Percentiles rank a stretch among this genome's conserved stretches.
phyloP scores from a whole-genome alignment of 1,139 yeast genomes.

The Sporopachydermia cereana region DNA sequence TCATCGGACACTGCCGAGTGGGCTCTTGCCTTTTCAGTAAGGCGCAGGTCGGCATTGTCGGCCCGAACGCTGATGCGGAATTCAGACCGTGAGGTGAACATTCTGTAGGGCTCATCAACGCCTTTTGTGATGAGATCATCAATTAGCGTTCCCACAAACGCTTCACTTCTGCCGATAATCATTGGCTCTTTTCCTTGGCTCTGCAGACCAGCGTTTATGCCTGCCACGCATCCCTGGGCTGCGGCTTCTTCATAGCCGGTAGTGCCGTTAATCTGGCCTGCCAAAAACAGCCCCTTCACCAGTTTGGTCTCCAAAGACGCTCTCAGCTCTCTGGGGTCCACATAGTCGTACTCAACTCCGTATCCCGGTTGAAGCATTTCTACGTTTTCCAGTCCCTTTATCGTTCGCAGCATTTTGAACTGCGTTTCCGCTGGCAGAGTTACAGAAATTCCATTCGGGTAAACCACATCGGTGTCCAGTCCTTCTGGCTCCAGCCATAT shows the following conservation, averaged over 20 bases:
- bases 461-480: slow-evolving; percentile 66
- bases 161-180: slow-evolving; percentile 61
- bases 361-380: slow-evolving; percentile 89
- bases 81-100: slow-evolving; percentile 96
- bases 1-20: slow-evolving; percentile 56
- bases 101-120: slow-evolving; percentile 92
- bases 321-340: slow-evolving; percentile 81
- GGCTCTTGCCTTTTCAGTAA: slow-evolving; percentile 57
- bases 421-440: slow-evolving; percentile 96
- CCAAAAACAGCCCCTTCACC: slow-evolving; percentile 69
- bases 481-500: slow-evolving; percentile 99
- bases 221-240: slow-evolving; percentile 91
- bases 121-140: slow-evolving; percentile 95
- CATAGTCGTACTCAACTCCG: slow-evolving; percentile 95
- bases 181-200: slow-evolving; percentile 34
- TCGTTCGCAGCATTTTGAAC: slow-evolving; percentile 54
- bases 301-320: slow-evolving; percentile 73
- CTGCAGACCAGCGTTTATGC: slow-evolving; percentile 53
- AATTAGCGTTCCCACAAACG: slow-evolving; percentile 82
- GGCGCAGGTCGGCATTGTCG: slow-evolving; percentile 83
- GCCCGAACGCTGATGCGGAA: slow-evolving; percentile 82
- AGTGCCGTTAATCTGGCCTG: slow-evolving; percentile 98
- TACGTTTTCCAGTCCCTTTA: slow-evolving; percentile 85
- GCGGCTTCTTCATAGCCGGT: slow-evolving; percentile 99
- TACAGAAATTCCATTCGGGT: slow-evolving; percentile 93